phyloP scores from a whole-genome alignment of 2,329 filamentous ascomycete genomes.

The Sporothrix euskadiensis region DNA sequence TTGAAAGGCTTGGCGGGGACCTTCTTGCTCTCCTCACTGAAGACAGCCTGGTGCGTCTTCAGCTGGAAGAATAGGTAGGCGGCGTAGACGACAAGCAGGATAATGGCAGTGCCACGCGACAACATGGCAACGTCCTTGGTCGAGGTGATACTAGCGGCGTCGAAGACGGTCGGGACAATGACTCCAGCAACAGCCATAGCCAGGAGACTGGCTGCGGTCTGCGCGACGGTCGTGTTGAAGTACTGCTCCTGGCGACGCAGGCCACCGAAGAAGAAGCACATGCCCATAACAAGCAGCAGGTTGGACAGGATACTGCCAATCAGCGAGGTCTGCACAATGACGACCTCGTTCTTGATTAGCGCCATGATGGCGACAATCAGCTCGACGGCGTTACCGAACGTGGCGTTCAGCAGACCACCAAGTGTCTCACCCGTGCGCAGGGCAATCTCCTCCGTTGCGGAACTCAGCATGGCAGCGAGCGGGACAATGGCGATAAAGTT shows the following conservation, averaged over 20 bases:
- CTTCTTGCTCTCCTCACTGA: constrained; percentile 78
- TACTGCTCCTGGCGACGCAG: constrained; percentile 76
- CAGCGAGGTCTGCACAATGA: constrained; percentile 89
- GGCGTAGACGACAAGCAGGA: constrained; percentile 79
- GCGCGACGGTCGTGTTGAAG: constrained; percentile 90
- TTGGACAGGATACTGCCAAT: constrained; percentile 93
- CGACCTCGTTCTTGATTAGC: constrained; percentile 68
- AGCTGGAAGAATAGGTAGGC: constrained; percentile 90
- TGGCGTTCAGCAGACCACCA: constrained; percentile 85
- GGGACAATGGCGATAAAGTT: constrained; percentile 94
- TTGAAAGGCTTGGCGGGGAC: constrained; percentile 60
- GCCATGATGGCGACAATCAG: constrained; percentile 88
- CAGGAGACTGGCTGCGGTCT: constrained; percentile 80
- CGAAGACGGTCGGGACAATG: constrained; percentile 88
- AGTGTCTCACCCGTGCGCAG: constrained; percentile 79
- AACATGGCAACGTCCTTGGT: constrained; percentile 57
- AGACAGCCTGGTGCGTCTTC: constrained; percentile 77
- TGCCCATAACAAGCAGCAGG: constrained; percentile 82
- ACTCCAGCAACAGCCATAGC: constrained; percentile 76
- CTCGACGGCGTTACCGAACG: constrained; percentile 88
- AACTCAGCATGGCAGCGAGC: constrained; percentile 77
- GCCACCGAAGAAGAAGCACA: constrained; percentile 89
- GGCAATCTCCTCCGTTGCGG: constrained; percentile 86
- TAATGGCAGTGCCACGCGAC: constrained; percentile 73
- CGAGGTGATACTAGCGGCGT: constrained; percentile 50